phyloP scores from a whole-genome alignment of 345 rosid genomes.

The Salix udensis region DNA sequence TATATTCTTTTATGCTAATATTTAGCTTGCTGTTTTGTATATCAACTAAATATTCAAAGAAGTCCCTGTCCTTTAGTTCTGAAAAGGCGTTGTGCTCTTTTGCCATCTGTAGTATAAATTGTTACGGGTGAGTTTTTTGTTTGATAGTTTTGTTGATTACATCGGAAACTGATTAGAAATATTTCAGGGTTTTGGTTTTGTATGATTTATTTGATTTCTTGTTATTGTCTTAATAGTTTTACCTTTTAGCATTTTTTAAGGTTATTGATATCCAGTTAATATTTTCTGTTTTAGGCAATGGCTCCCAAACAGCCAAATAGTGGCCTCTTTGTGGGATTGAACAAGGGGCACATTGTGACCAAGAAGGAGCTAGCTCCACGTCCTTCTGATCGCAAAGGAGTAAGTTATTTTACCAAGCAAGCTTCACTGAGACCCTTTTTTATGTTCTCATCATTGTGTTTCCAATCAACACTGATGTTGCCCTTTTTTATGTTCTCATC shows the following conservation, averaged over 20 bases:
- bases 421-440: background rate
- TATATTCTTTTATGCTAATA: background rate
- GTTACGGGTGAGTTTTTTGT: background rate
- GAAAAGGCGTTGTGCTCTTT: background rate
- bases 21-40: background rate
- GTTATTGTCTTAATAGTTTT: background rate
- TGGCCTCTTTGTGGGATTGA: conserved; percentile 61
- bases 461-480: background rate
- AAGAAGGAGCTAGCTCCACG: conserved; percentile 55
- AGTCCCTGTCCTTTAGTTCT: background rate
- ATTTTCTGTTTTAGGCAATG: conserved; percentile 34
- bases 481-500: background rate
- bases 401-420: conserved; percentile 17
- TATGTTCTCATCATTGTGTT: background rate
- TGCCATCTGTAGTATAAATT: background rate
- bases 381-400: conserved; percentile 57
- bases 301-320: conserved; percentile 37
- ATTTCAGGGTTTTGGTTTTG: background rate
- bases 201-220: no score
- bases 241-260: background rate
- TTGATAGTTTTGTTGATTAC: background rate
- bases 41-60: background rate
- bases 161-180: background rate
- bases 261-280: background rate
- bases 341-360: conserved; percentile 62